phyloP scores from a whole-genome alignment of 2,329 filamentous ascomycete genomes.

The Dothiorella sarmentorum region DNA sequence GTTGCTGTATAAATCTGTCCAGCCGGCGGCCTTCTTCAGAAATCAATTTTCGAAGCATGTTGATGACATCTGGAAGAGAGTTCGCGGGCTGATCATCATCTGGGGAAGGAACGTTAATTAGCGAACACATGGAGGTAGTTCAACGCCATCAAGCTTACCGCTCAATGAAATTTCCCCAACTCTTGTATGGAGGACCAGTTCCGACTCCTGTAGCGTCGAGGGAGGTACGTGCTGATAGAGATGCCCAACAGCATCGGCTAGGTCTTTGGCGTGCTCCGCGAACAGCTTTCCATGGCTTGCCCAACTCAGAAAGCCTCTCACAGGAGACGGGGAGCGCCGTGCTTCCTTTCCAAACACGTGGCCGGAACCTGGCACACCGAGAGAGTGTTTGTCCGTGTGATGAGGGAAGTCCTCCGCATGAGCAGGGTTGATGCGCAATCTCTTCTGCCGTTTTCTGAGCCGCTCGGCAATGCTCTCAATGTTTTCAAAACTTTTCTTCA shows the following conservation, averaged over 20 bases:
- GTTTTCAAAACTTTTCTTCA: neutral
- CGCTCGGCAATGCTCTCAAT: neutral
- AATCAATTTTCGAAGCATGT: neutral
- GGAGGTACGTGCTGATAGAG: neutral
- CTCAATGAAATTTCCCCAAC: no score
- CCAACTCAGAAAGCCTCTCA: neutral
- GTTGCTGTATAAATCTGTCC: neutral
- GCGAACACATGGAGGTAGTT: no score
- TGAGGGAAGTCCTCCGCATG: neutral
- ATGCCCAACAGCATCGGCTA: neutral
- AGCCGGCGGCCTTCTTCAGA: neutral
- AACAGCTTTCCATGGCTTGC: neutral
- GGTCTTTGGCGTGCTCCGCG: neutral
- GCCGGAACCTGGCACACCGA: neutral
- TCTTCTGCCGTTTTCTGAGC: neutral
- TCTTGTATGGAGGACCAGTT: fast-evolving
- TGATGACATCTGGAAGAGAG: neutral
- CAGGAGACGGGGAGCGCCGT: neutral
- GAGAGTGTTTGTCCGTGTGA: neutral
- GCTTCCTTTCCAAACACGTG: neutral
- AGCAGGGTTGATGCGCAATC: neutral
- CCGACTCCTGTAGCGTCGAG: no score
- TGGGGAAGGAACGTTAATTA: neutral
- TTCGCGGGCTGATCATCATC: neutral
- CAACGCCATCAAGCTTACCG: no score